These are phyloP conservation scores for Claviceps purpurea DNA, from an alignment of 2,329 filamentous ascomycete species.

Conservation along the genomic window DNA sequence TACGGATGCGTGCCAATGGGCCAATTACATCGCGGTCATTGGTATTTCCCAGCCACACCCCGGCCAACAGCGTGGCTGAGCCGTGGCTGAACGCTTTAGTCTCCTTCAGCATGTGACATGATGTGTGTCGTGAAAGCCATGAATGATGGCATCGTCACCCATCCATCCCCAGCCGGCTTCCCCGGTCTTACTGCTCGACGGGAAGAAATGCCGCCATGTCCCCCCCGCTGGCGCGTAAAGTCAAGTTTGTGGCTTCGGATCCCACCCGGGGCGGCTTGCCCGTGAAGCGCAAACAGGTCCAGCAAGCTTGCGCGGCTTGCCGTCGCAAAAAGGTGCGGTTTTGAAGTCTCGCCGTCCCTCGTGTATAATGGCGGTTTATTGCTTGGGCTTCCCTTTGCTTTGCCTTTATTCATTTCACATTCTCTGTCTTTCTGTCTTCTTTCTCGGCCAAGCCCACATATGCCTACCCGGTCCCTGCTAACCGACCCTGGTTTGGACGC, in stretches of 20 bases:
- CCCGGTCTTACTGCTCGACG: background rate
- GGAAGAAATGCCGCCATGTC: conserved; percentile 11
- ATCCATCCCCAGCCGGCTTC: background rate
- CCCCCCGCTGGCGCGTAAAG: conserved; percentile 14
- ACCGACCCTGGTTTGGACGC: conserved; percentile 3
- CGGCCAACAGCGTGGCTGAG: no score
- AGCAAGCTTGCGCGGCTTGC: conserved; percentile 42
- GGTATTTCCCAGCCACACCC: no score
- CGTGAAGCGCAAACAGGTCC: conserved; percentile 45
- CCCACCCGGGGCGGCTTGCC: conserved; percentile 34
- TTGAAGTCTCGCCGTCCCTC: background rate
- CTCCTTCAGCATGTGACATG: no score
- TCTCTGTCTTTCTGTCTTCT: background rate
- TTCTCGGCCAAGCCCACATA: background rate
- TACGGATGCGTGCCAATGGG: no score
- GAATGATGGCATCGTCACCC: background rate
- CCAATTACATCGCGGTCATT: no score
- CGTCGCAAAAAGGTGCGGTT: conserved; percentile 37
- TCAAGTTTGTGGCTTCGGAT: conserved; percentile 46
- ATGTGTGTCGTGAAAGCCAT: no score
- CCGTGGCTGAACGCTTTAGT: no score
- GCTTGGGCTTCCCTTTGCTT: background rate
- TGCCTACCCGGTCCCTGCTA: conserved; percentile 1
- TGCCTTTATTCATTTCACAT: background rate
- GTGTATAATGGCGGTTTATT: no score